Conservation (phyloP, 2,329 filamentous ascomycete genomes). For the Colletotrichum eleusines region DNA sequence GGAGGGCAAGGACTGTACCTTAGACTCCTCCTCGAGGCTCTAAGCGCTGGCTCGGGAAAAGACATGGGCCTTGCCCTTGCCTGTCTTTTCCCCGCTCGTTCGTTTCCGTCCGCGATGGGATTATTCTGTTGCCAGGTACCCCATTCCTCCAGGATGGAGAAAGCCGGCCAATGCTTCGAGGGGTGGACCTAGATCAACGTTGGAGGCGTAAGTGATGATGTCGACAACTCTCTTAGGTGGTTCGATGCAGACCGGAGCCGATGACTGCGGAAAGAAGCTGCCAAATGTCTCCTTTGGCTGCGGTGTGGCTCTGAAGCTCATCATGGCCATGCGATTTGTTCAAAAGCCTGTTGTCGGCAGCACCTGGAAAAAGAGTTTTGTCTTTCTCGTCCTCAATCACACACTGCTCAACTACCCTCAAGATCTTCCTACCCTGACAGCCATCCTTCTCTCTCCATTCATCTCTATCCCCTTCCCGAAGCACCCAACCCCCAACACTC, state of each 20-base stretch:
- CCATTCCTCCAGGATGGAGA: neutral
- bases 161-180: slow-evolving; percentile 26
- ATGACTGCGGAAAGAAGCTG: neutral
- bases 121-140: slow-evolving; percentile 2
- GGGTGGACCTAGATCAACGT: slow-evolving; percentile 27
- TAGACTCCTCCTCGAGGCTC: neutral
- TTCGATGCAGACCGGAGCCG: slow-evolving; percentile 1
- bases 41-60: slow-evolving; percentile 4
- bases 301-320: neutral
- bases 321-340: slow-evolving; percentile 1
- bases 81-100: neutral
- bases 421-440: neutral
- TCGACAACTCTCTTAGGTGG: slow-evolving; percentile 24
- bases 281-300: neutral
- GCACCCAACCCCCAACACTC: neutral
- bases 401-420: neutral
- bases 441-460: too few relatives aligned
- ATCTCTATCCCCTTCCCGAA: neutral
- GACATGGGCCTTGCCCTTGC: slow-evolving; percentile 1
- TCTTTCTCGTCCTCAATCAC: neutral
- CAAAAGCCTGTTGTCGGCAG: slow-evolving; percentile 35
- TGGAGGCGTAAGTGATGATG: slow-evolving; percentile 40
- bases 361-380: neutral
- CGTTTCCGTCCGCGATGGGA: slow-evolving; percentile 28
- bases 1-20: neutral